Percentiles rank a stretch among this genome's conserved stretches.
Evolutionary conservation across 108 stramenopile species (phyloP).

Genomic region (Mediolabrus comicus): DNA sequence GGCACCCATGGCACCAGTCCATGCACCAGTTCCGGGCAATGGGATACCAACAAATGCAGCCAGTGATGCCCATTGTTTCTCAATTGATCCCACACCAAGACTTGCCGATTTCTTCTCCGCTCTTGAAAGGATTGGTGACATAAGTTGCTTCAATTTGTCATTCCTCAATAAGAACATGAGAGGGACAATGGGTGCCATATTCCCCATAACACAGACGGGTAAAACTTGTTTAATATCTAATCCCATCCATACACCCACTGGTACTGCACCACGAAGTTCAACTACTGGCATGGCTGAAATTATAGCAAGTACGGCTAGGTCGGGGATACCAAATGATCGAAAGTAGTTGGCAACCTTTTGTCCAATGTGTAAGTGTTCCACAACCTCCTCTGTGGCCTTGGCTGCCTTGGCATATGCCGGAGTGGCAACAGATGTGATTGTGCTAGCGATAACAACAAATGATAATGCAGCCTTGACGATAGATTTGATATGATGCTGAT

Average conservation of each 20-base stretch:
- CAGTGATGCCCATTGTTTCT: constrained; percentile 88
- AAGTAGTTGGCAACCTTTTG: constrained; percentile 88
- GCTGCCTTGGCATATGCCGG: constrained; percentile 50
- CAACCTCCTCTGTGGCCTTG: constrained; percentile 30
- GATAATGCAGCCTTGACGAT: constrained; percentile 7
- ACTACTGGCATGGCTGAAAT: constrained; percentile 95
- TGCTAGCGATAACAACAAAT: constrained; percentile 8
- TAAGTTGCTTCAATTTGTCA: constrained; percentile 72
- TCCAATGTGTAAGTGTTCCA: constrained; percentile 77
- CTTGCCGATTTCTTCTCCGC: constrained; percentile 82
- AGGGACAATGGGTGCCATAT: constrained; percentile 90
- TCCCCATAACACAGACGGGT: constrained; percentile 88
- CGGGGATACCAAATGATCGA: constrained; percentile 79
- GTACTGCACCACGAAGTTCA: constrained; percentile 91
- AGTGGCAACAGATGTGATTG: constrained; percentile 18
- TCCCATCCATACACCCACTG: constrained; percentile 92
- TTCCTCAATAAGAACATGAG: constrained; percentile 78
- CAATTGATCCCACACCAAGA: constrained; percentile 76
- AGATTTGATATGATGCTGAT: background rate
- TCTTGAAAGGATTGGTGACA: constrained; percentile 76
- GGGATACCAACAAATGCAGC: constrained; percentile 96
- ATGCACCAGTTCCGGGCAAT: constrained; percentile 95
- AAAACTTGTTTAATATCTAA: constrained; percentile 80
- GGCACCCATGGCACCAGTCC: constrained; percentile 97
- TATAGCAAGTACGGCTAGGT: constrained; percentile 81